Evolutionary conservation across 129 eudicot species (phyloP).

Genomic region (Deinandra increscens): DNA sequence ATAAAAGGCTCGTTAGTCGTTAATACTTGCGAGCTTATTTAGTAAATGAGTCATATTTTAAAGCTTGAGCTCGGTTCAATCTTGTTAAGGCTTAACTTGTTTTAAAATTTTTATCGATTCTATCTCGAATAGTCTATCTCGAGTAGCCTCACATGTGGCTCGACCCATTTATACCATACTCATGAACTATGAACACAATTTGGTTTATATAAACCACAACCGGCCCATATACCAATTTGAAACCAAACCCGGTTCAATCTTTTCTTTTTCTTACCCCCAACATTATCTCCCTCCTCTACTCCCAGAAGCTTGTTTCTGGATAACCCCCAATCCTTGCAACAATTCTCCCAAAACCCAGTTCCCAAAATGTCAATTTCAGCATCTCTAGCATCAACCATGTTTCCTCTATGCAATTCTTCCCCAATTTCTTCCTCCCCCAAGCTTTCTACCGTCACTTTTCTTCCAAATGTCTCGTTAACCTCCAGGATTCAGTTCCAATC

Average conservation of each 20-base stretch:
- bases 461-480: slow-evolving; percentile 22
- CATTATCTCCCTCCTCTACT: slow-evolving; percentile 16
- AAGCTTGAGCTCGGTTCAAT: no score
- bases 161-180: no score
- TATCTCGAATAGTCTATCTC: no score
- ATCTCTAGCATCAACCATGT: slow-evolving; percentile 44
- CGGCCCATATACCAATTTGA: background rate
- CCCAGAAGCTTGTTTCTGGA: slow-evolving; percentile 25
- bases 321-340: slow-evolving; percentile 22
- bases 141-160: no score
- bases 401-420: slow-evolving; percentile 54
- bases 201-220: background rate
- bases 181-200: no score
- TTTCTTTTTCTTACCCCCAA: background rate
- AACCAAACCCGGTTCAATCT: slow-evolving; percentile 27
- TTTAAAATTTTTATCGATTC: no score
- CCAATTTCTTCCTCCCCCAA: slow-evolving; percentile 46
- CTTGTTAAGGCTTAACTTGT: no score
- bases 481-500: slow-evolving; percentile 33
- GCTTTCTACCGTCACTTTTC: slow-evolving; percentile 31
- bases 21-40: no score
- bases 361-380: slow-evolving; percentile 59
- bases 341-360: background rate
- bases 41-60: no score
- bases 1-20: no score